phyloP scores from a whole-genome alignment of 495 filamentous ascomycete species.

The Hypoxylon perforatum region DNA sequence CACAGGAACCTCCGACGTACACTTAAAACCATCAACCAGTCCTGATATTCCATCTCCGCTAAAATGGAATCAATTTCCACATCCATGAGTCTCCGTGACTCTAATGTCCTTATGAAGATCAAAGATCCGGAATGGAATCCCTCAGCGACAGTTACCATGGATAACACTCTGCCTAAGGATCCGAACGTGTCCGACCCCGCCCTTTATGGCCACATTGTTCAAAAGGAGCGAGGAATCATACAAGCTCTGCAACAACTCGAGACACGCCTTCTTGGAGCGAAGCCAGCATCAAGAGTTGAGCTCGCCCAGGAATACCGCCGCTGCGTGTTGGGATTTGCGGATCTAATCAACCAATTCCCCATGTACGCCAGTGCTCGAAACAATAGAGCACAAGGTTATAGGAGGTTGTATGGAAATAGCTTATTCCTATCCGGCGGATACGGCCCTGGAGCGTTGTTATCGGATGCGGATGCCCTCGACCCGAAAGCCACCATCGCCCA shows the following conservation, averaged over 20 bases:
- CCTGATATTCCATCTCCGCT: slow-evolving; percentile 6
- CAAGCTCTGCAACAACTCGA: slow-evolving; percentile 61
- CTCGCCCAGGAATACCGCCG: slow-evolving; percentile 52
- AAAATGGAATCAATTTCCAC: slow-evolving; percentile 59
- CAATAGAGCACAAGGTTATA: slow-evolving; percentile 79
- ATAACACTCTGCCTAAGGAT: slow-evolving; percentile 68
- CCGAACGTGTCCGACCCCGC: slow-evolving; percentile 61
- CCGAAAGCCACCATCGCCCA: slow-evolving; percentile 45
- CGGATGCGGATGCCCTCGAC: slow-evolving; percentile 42
- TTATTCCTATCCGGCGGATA: slow-evolving; percentile 50
- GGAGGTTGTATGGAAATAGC: slow-evolving; percentile 67
- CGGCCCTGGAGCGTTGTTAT: slow-evolving; percentile 43
- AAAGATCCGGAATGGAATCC: slow-evolving; percentile 82
- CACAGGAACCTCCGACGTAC: neutral
- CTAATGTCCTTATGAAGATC: slow-evolving; percentile 78
- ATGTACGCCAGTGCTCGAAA: slow-evolving; percentile 78
- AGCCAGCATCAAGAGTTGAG: slow-evolving; percentile 39
- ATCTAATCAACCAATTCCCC: slow-evolving; percentile 68
- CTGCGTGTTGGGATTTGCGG: slow-evolving; percentile 57
- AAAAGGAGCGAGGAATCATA: slow-evolving; percentile 61
- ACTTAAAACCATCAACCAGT: neutral
- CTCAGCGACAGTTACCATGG: slow-evolving; percentile 61
- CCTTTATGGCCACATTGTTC: slow-evolving; percentile 51
- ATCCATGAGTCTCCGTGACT: slow-evolving; percentile 74
- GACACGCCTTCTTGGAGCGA: slow-evolving; percentile 53